A percentile compares a stretch with the other conserved stretches of the same genome.
These are phyloP conservation scores for Acanthamoeba polyphaga DNA, from an alignment of 208 protist species.

Conservation along the genomic window DNA sequence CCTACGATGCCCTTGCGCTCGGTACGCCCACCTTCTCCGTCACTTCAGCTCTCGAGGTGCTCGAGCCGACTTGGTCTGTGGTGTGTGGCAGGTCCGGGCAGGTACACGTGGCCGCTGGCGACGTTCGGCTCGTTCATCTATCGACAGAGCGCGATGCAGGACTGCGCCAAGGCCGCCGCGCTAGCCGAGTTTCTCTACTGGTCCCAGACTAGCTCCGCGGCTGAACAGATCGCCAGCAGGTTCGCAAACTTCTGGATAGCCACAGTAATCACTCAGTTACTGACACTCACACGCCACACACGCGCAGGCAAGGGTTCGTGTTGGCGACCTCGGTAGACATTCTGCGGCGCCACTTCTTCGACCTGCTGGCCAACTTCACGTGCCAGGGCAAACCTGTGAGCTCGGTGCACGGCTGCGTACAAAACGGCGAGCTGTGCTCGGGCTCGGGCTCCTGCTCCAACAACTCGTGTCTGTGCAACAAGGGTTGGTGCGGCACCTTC, in stretches of 20 bases:
- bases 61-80: neutral
- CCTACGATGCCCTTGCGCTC: neutral
- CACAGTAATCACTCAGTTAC: neutral
- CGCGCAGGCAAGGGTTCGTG: neutral
- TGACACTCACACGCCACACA: too few species aligned
- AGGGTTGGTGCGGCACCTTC: constrained; percentile 19
- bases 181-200: constrained; percentile 9
- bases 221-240: constrained; percentile 2
- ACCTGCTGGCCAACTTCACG: constrained; percentile 39
- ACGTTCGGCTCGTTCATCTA: constrained; percentile 59
- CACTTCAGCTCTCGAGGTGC: neutral
- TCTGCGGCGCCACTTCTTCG: neutral
- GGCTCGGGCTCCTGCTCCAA: neutral
- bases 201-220: neutral
- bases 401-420: neutral
- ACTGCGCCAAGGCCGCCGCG: constrained; percentile 21
- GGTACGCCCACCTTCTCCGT: neutral
- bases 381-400: constrained; percentile 33
- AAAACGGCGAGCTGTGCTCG: constrained; percentile 35
- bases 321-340: neutral
- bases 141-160: neutral
- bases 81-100: neutral
- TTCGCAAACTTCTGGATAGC: neutral
- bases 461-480: constrained; percentile 21
- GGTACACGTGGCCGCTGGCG: neutral